Base-by-base conservation (phyloP, 352 stramenopile species). In the Globisporangium spinosum region DNA sequence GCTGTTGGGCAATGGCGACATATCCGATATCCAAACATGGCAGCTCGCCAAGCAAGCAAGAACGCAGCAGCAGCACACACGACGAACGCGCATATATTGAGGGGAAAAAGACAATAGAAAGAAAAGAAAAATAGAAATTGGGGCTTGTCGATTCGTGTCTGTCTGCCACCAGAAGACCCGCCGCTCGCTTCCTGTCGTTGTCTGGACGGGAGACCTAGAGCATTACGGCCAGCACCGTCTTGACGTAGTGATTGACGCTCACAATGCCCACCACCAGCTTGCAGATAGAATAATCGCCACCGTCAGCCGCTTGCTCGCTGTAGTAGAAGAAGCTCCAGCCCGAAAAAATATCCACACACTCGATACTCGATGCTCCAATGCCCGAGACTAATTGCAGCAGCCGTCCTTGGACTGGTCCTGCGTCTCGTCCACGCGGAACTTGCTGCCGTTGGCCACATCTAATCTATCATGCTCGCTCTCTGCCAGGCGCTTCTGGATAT, bases 401-500 rank as follows among this genome's bases (percentile, higher is more conserved):
- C 83, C 75, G 68, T 95, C 88, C 74, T 93, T 94, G 34, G 76
- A 58, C 65, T 90, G 78, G 56, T 94, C 83, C 56, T 89, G 79
- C 64, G 87, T 79, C 63, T 94, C 88, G 71, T 95, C 88, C 55
- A 95, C 83, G 61, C 85, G 86, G 67, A 95, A 94, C 70, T 91
- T 92, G 74, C 74, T 91, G 71, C 81, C 82, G 70, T 91, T 95
- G 38, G 88, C 88, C 57, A 94, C 86, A 62, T 95, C 88, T 91
- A 94, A 89, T 85, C 88, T 80, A 82, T 94, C 88, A 79, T 93
- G 85, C 60, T 95, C 88, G 70, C 83, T 91, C 70, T 95, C 88
- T 7, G 85, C 82, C 38, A 96, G 74, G 29, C 87, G 86, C 79
- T 94, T 93, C 79, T 96, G 88, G 72, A 96, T 89, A 67, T 96